These are phyloP conservation scores for Raphanus hybrid DNA, from an alignment of 441 rosid species.

Conservation along the genomic window DNA sequence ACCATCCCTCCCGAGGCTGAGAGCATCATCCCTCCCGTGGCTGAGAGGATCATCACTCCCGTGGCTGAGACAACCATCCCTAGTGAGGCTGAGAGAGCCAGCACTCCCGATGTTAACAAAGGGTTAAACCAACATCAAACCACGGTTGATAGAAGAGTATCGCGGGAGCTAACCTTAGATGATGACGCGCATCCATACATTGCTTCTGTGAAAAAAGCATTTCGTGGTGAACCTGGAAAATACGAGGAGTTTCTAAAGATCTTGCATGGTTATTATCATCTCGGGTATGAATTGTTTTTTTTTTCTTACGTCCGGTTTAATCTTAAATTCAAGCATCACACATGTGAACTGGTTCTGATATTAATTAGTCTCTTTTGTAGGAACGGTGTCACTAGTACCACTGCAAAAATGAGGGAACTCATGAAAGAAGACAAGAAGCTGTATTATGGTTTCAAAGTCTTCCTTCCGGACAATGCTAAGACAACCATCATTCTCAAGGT, in stretches of 20 bases:
- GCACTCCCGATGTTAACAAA: not conserved
- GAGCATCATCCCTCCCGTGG: constrained; percentile 29
- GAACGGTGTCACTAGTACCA: constrained; percentile 68
- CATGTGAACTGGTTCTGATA: constrained; percentile 22
- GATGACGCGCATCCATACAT: not conserved
- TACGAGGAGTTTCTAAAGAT: not conserved
- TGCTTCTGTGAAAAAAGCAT: not conserved
- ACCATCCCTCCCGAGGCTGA: not conserved
- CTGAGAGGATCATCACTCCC: not conserved
- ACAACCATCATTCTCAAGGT: not conserved
- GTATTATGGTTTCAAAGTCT: constrained; percentile 77
- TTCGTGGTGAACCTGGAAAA: constrained; percentile 20
- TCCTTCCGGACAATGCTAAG: constrained; percentile 66
- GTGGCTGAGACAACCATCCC: not conserved
- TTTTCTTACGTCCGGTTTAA: not conserved
- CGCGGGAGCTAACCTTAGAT: not conserved
- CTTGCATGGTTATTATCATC: constrained; percentile 19
- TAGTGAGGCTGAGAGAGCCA: not conserved
- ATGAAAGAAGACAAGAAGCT: constrained; percentile 78
- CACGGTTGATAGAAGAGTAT: constrained; percentile 6
- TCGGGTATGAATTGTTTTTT: constrained; percentile 53
- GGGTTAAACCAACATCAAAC: not conserved
- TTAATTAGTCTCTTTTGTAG: constrained; percentile 46
- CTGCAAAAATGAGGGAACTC: constrained; percentile 73
- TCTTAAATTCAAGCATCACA: not conserved